Percentiles rank a stretch among this genome's conserved stretches.
phyloP scores from a whole-genome alignment of 352 stramenopile genomes.

The Pythium aquatile region DNA sequence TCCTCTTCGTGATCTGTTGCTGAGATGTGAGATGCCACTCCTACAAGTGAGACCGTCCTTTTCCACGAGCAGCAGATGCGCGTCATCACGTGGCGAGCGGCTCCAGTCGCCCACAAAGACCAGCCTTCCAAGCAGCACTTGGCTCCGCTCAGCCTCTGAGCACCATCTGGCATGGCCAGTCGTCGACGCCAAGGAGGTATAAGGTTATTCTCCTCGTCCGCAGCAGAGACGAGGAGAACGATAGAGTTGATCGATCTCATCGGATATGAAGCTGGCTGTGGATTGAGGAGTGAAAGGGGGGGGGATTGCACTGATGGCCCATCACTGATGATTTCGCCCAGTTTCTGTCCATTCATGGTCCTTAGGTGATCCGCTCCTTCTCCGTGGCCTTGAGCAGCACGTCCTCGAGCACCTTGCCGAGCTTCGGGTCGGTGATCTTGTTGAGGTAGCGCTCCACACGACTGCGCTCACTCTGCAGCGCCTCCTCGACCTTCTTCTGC shows the following conservation, averaged over 20 bases:
- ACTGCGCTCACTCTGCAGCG: constrained; percentile 71
- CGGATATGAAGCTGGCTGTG: too few species aligned
- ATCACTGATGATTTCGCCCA: too few species aligned
- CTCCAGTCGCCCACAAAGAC: background rate
- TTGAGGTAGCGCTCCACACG: constrained; percentile 97
- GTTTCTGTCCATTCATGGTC: too few species aligned
- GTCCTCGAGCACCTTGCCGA: constrained; percentile 92
- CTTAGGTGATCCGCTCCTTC: constrained; percentile 86
- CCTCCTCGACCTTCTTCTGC: constrained; percentile 92
- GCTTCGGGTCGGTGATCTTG: constrained; percentile 93
- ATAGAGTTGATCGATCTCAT: too few species aligned
- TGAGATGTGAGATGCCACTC: background rate
- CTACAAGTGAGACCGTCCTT: background rate
- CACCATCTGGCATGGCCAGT: too few species aligned
- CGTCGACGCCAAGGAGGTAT: too few species aligned
- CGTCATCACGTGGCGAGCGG: background rate
- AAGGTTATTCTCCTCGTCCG: too few species aligned
- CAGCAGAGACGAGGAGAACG: too few species aligned
- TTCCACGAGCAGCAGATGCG: background rate
- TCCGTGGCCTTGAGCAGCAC: constrained; percentile 95
- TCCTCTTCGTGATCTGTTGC: constrained; percentile 2
- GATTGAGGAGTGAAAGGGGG: too few species aligned
- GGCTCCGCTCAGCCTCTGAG: background rate
- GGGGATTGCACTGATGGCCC: too few species aligned
- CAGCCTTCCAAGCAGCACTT: background rate